Evolutionary conservation across 2,329 filamentous ascomycete species (phyloP).

Genomic region (Ophiocordyceps camponoti-leonardi): DNA sequence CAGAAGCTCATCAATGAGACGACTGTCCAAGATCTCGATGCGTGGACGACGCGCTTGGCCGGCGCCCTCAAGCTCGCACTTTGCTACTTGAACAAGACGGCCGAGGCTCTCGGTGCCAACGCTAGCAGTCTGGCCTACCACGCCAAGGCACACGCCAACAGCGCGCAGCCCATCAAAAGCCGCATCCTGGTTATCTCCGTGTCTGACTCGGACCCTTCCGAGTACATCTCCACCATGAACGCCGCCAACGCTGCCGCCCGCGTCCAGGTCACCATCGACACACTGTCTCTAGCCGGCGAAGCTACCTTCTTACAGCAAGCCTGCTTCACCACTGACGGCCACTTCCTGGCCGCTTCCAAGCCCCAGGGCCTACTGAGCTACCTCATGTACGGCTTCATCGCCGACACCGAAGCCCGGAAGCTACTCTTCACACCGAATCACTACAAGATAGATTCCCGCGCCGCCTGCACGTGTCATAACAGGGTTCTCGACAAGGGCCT

Average conservation of each 20-base stretch:
- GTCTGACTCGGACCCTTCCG: constrained; percentile 65
- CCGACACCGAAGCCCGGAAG: constrained; percentile 36
- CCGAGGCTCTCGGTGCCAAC: constrained; percentile 44
- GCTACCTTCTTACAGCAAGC: constrained; percentile 93
- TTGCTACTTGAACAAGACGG: constrained; percentile 74
- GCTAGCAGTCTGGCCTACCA: constrained; percentile 23
- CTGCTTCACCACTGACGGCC: constrained; percentile 41
- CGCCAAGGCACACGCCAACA: constrained; percentile 14
- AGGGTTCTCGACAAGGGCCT: constrained; percentile 82
- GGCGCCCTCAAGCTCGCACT: constrained; percentile 83
- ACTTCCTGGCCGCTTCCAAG: constrained; percentile 32
- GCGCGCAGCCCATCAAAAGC: constrained; percentile 16
- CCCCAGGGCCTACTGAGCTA: constrained; percentile 72
- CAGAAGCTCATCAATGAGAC: constrained; percentile 56
- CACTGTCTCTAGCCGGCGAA: constrained; percentile 67
- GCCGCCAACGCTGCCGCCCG: constrained; percentile 89
- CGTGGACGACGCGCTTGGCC: constrained; percentile 71
- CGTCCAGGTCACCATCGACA: constrained; percentile 77
- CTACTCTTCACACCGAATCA: constrained; percentile 64
- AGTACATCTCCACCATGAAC: constrained; percentile 99
- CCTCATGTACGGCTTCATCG: constrained; percentile 84
- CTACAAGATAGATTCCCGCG: constrained; percentile 83
- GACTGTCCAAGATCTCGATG: constrained; percentile 43
- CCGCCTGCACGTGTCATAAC: constrained; percentile 95
- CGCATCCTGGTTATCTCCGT: constrained; percentile 85